Evolutionary conservation across 148 eudicot species (phyloP).

Genomic region (Chenopodium album): DNA sequence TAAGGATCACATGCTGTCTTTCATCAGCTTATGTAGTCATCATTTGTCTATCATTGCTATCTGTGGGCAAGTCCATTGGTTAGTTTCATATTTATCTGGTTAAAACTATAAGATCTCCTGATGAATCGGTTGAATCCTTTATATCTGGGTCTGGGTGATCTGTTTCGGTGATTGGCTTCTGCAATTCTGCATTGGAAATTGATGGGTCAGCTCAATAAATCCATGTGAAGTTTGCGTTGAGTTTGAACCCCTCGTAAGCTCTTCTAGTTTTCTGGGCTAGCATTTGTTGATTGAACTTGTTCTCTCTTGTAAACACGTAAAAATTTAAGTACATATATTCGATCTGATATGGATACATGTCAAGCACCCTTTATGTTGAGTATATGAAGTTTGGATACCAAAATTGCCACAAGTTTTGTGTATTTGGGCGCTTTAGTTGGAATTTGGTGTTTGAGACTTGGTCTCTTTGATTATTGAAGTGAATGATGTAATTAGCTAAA

Average conservation of each 20-base stretch:
- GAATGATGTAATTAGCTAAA: no score
- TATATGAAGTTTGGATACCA: no score
- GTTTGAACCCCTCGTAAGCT: background rate
- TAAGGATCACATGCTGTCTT: constrained; percentile 24
- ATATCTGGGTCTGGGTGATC: background rate
- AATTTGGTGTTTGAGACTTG: no score
- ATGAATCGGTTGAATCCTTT: background rate
- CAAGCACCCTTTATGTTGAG: no score
- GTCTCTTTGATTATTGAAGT: no score
- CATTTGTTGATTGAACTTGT: background rate
- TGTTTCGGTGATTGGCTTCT: constrained; percentile 13
- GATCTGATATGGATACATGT: no score
- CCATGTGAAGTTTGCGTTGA: constrained; percentile 12
- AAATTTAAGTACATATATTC: no score
- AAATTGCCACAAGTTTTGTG: no score
- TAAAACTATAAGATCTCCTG: constrained; percentile 6
- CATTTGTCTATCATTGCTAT: background rate
- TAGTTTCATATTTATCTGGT: constrained; percentile 2
- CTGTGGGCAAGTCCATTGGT: constrained; percentile 29
- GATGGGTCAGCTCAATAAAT: background rate
- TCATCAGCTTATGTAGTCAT: background rate
- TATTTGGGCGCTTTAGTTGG: no score
- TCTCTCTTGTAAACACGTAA: background rate
- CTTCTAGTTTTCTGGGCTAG: background rate
- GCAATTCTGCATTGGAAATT: constrained; percentile 11